Evolutionary conservation across 257 asterid species (phyloP).

Genomic region (Fraxinus quadrangulata): DNA sequence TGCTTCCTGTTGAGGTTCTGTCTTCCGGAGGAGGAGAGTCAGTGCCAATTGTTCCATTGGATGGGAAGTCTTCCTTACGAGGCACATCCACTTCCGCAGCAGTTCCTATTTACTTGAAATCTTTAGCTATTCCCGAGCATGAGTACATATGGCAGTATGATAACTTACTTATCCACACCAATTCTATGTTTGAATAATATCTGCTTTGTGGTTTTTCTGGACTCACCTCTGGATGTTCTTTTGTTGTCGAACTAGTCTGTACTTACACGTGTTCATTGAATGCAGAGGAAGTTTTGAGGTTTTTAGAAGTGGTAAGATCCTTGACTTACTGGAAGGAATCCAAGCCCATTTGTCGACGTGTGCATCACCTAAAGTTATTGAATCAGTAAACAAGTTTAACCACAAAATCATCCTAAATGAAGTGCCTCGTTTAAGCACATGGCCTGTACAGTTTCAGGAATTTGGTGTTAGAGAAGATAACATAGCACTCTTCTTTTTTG

Average conservation of each 20-base stretch:
- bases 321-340: conserved; percentile 66
- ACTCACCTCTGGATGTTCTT: conserved; percentile 18
- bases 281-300: conserved; percentile 87
- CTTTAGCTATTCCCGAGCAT: conserved; percentile 62
- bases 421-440: conserved; percentile 77
- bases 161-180: conserved; percentile 29
- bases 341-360: conserved; percentile 83
- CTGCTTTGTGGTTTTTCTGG: conserved; percentile 10
- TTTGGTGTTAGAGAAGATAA: conserved; percentile 74
- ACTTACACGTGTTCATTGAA: conserved; percentile 26
- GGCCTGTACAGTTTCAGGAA: conserved; percentile 91
- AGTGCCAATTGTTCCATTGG: conserved; percentile 31
- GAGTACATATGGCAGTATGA: conserved; percentile 90
- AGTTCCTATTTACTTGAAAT: conserved; percentile 44
- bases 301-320: conserved; percentile 49
- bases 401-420: conserved; percentile 57
- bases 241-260: conserved; percentile 20
- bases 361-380: conserved; percentile 72
- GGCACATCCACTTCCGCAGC: conserved; percentile 39
- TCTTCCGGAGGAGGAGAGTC: conserved; percentile 41
- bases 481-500: conserved; percentile 81
- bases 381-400: conserved; percentile 60
- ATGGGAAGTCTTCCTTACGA: conserved; percentile 32
- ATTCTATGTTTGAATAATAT: conserved; percentile 19
- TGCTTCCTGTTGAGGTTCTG: conserved; percentile 42